Conservation (phyloP, 805 yeast genomes). For the Wickerhamomyces rabaulensis region DNA sequence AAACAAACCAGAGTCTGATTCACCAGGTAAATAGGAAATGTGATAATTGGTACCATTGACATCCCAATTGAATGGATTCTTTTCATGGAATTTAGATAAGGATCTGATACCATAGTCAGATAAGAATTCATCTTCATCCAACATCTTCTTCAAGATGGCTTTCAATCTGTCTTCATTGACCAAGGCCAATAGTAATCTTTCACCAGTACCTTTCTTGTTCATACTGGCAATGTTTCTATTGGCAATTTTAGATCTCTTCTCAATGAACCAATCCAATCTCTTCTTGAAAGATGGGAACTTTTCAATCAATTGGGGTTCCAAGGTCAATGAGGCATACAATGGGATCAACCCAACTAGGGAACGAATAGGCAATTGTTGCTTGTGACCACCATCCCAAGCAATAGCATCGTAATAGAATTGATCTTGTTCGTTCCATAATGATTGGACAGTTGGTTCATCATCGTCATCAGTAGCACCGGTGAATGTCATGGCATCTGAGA, state of each 20-base stretch:
- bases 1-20: conserved; percentile 87
- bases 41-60: conserved; percentile 70
- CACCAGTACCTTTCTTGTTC: conserved; percentile 71
- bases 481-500: conserved; percentile 91
- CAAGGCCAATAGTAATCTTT: conserved; percentile 70
- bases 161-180: conserved; percentile 75
- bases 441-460: conserved; percentile 44
- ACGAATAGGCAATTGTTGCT: conserved; percentile 74
- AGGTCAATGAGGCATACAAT: conserved; percentile 78
- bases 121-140: conserved; percentile 82
- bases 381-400: conserved; percentile 65
- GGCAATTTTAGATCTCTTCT: conserved; percentile 62
- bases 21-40: conserved; percentile 79
- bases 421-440: conserved; percentile 87
- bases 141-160: conserved; percentile 71
- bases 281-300: conserved; percentile 78
- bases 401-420: conserved; percentile 89
- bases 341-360: conserved; percentile 92
- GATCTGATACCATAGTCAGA: conserved; percentile 86
- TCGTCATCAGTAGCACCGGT: conserved; percentile 27
- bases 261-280: conserved; percentile 78
- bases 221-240: conserved; percentile 84
- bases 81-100: conserved; percentile 77
- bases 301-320: conserved; percentile 77
- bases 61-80: conserved; percentile 78